Evolutionary conservation across 116 monocot genomes (phyloP).

Genomic region (Cymodocea nodosa): DNA sequence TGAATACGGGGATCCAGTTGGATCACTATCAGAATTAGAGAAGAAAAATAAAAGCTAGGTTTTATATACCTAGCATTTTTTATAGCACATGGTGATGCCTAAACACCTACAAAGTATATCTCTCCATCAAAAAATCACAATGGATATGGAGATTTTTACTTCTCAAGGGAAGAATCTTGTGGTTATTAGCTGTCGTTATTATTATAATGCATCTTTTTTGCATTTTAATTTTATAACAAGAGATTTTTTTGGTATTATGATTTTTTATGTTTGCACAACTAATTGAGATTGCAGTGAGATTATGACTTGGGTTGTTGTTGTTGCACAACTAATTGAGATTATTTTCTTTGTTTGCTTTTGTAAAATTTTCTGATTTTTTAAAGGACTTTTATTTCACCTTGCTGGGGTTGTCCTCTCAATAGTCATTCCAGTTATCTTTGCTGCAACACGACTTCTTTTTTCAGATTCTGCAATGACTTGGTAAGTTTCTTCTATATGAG

Average conservation of each 20-base stretch:
- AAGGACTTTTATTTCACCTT: conserved; percentile 71
- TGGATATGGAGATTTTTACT: too few relatives aligned
- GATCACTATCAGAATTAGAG: too few relatives aligned
- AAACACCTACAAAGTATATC: too few relatives aligned
- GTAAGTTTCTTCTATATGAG: conserved; percentile 22
- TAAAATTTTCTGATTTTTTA: neutral
- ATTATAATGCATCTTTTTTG: too few relatives aligned
- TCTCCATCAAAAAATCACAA: too few relatives aligned
- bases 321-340: neutral
- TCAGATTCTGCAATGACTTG: conserved; percentile 88
- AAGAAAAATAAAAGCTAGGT: too few relatives aligned
- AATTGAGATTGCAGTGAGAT: neutral
- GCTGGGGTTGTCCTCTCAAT: conserved; percentile 49
- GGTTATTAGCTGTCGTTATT: too few relatives aligned
- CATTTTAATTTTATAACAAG: too few relatives aligned
- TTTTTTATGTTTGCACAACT: neutral
- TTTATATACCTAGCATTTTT: too few relatives aligned
- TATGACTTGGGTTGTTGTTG: neutral
- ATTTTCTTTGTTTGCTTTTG: neutral
- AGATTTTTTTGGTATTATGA: neutral
- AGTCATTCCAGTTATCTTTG: conserved; percentile 54
- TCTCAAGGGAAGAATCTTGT: too few relatives aligned
- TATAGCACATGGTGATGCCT: too few relatives aligned
- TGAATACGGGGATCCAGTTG: too few relatives aligned
- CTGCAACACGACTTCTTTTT: conserved; percentile 62